Conservation (phyloP, 2,329 filamentous ascomycete genomes). For the Cercospora zeina region DNA sequence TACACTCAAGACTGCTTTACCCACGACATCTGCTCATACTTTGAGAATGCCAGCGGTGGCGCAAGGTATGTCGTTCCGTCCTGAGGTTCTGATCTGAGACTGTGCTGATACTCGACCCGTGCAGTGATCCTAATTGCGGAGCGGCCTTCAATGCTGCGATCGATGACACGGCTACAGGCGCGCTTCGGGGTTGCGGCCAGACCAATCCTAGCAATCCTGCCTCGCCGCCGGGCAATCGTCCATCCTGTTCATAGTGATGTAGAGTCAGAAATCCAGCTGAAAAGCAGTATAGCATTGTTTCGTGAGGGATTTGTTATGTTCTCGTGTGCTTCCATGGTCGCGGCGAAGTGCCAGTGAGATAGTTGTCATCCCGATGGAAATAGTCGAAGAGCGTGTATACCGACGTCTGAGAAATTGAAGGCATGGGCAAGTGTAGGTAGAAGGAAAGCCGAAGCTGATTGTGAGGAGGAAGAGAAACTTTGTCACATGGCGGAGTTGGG, state of each 20-base stretch:
- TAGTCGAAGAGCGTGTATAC: background rate
- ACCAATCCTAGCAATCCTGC: slow-evolving; percentile 38
- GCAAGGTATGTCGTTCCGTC: slow-evolving; percentile 41
- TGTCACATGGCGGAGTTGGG: background rate
- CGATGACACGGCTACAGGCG: slow-evolving; percentile 48
- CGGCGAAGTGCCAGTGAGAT: background rate
- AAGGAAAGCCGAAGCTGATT: background rate
- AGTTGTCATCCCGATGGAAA: no score
- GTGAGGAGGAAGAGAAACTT: background rate
- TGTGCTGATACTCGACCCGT: background rate
- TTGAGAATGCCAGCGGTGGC: slow-evolving; percentile 52
- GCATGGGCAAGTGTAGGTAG: background rate
- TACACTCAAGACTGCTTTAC: slow-evolving; percentile 56
- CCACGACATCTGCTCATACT: slow-evolving; percentile 56
- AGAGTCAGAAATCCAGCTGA: background rate
- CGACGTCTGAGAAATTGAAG: no score
- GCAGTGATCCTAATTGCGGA: slow-evolving; percentile 53
- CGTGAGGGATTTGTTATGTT: background rate
- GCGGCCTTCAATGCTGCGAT: slow-evolving; percentile 47
- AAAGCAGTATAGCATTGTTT: background rate
- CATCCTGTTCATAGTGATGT: slow-evolving; percentile 24
- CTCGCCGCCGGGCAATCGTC: slow-evolving; percentile 26
- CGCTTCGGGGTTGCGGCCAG: slow-evolving; percentile 36
- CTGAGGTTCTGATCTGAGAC: background rate
- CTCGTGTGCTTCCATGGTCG: background rate